A percentile compares a stretch with the other conserved stretches of the same genome.
These are phyloP conservation scores for Talaromyces wortmannii DNA, from an alignment of 495 filamentous ascomycete genomes.

Conservation along the genomic window DNA sequence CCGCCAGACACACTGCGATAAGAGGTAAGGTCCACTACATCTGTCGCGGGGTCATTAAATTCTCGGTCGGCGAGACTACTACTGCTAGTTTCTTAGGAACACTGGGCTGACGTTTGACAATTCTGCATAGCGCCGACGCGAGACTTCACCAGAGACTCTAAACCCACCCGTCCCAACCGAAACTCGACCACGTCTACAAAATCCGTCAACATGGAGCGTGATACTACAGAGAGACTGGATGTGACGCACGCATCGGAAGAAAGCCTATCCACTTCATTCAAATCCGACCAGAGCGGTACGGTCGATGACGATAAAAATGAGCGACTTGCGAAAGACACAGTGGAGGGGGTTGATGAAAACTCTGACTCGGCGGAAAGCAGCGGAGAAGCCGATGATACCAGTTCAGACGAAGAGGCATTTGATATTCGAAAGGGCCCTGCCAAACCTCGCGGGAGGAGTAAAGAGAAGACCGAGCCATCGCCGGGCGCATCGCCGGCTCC, in stretches of 20 bases:
- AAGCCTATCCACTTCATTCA: slow-evolving; percentile 40
- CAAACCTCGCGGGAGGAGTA: slow-evolving; percentile 23
- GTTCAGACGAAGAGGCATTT: slow-evolving; percentile 43
- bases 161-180: neutral
- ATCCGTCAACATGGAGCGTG: slow-evolving; percentile 48
- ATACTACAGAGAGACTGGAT: slow-evolving; percentile 60
- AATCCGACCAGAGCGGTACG: slow-evolving; percentile 12
- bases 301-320: slow-evolving; percentile 23
- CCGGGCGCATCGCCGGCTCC: slow-evolving; percentile 1
- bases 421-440: slow-evolving; percentile 7
- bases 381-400: slow-evolving; percentile 36
- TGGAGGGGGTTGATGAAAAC: slow-evolving; percentile 53
- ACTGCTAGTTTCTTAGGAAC: neutral
- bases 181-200: slow-evolving; percentile 8
- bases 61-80: neutral
- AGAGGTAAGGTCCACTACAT: neutral
- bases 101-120: neutral
- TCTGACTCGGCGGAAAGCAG: slow-evolving; percentile 37
- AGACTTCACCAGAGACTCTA: neutral
- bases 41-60: neutral
- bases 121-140: neutral
- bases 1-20: neutral
- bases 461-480: slow-evolving; percentile 9
- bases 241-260: slow-evolving; percentile 52
- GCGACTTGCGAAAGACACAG: slow-evolving; percentile 68